A percentile compares a stretch with the other conserved stretches of the same genome.
Evolutionary conservation across 2,329 filamentous ascomycete species (phyloP).

Genomic region (Setomelanomma holmii): DNA sequence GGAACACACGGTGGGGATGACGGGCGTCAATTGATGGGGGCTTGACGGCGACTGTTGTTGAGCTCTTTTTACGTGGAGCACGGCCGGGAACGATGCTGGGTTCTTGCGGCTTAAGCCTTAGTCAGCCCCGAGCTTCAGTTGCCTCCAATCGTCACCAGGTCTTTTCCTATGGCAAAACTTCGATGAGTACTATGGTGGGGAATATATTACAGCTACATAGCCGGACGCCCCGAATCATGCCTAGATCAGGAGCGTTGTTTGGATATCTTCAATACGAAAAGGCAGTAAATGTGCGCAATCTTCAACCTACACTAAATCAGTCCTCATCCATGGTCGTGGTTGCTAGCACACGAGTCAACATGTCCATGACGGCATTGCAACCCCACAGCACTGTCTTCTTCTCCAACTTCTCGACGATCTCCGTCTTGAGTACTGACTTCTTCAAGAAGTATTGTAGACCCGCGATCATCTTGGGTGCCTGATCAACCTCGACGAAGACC

Average conservation of each 20-base stretch:
- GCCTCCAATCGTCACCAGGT: conserved; percentile 6
- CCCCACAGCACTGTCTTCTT: conserved; percentile 58
- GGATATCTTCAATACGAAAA: too few relatives aligned
- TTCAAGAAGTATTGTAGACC: conserved; percentile 82
- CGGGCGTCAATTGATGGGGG: conserved; percentile 49
- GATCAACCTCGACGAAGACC: conserved; percentile 70
- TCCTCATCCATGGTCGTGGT: conserved; percentile 50
- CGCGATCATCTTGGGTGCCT: conserved; percentile 71
- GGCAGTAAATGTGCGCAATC: not conserved
- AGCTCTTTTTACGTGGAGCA: conserved; percentile 35
- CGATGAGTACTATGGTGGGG: not conserved
- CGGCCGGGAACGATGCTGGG: conserved; percentile 29
- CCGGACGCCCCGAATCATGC: not conserved
- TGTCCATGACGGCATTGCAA: conserved; percentile 48
- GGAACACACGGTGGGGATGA: conserved; percentile 36
- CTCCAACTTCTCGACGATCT: conserved; percentile 59
- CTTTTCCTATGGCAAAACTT: not conserved
- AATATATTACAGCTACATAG: not conserved
- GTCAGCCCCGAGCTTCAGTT: conserved; percentile 6
- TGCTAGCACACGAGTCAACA: conserved; percentile 45
- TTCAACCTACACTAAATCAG: conserved; percentile 10
- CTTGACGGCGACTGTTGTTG: conserved; percentile 44
- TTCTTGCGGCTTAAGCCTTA: conserved; percentile 9
- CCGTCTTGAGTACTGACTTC: conserved; percentile 74
- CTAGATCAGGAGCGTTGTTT: too few relatives aligned